Evolutionary conservation across 805 yeast genomes (phyloP).

Genomic region (Kluyveromyces lactis): DNA sequence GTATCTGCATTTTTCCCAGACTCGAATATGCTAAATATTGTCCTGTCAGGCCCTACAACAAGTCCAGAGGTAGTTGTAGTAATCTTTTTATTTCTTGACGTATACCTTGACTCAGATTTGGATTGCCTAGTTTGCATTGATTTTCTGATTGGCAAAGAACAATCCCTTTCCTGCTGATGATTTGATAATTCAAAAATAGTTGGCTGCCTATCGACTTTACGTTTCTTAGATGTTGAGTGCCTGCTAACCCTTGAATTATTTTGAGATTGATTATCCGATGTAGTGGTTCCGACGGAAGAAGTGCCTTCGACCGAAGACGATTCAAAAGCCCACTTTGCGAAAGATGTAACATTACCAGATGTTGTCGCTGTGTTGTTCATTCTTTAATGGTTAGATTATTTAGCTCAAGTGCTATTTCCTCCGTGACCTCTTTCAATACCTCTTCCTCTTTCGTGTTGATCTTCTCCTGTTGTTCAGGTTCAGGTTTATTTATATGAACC

Average conservation of each 20-base stretch:
- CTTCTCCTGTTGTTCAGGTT: no score
- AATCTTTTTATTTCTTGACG: not conserved
- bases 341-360: not conserved
- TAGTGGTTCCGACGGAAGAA: no score
- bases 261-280: no score
- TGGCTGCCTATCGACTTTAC: not conserved
- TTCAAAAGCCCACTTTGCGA: not conserved
- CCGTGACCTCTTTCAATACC: no score
- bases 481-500: no score
- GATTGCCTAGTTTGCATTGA: not conserved
- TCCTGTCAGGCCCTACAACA: constrained; percentile 7
- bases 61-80: not conserved
- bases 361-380: not conserved
- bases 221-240: not conserved
- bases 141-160: no score
- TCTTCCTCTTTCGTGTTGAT: no score
- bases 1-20: constrained; percentile 18
- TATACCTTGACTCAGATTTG: not conserved
- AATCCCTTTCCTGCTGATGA: not conserved
- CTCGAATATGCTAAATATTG: constrained; percentile 26
- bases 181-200: not conserved
- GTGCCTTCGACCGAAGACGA: not conserved
- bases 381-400: not conserved
- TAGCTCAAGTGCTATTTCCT: not conserved
- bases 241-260: not conserved